Conservation (phyloP, 2,329 filamentous ascomycete species). For the Penicillium sp. region DNA sequence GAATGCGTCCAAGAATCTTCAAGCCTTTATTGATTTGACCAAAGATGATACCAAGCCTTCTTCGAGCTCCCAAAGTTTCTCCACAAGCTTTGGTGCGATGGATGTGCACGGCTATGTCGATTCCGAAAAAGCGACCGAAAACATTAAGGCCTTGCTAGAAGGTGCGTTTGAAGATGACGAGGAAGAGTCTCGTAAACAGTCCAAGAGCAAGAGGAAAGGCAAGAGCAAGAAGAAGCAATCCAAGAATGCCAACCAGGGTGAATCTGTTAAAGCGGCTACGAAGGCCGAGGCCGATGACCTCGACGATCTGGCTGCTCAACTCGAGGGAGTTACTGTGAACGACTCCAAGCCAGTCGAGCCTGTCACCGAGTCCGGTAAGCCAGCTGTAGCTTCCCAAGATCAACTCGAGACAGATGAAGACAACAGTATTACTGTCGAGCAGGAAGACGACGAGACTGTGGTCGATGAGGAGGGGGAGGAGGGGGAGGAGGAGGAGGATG, state of each 20-base stretch:
- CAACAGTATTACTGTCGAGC: conserved; percentile 41
- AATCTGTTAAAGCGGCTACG: conserved; percentile 9
- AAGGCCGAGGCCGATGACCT: conserved; percentile 40
- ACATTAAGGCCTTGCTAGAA: conserved; percentile 56
- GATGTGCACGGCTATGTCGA: conserved; percentile 59
- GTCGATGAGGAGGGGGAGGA: conserved; percentile 39
- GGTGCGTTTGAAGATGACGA: conserved; percentile 57
- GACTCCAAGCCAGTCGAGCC: conserved; percentile 29
- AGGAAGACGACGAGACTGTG: conserved; percentile 43
- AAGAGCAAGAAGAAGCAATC: conserved; percentile 28
- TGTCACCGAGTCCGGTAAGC: conserved; percentile 43
- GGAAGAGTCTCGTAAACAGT: conserved; percentile 33
- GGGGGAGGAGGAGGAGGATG: conserved; percentile 51
- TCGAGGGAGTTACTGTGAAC: conserved; percentile 48
- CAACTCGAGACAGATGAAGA: conserved; percentile 65
- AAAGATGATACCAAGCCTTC: conserved; percentile 44
- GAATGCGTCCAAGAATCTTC: conserved; percentile 49
- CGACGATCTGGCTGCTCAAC: conserved; percentile 49
- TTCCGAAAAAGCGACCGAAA: conserved; percentile 54
- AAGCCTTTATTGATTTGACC: conserved; percentile 56
- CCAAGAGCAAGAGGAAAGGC: conserved; percentile 43
- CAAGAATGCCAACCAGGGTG: conserved; percentile 7
- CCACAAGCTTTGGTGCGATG: conserved; percentile 54
- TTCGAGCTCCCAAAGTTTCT: conserved; percentile 39
- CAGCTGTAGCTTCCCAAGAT: conserved; percentile 51